Evolutionary conservation across 2,329 filamentous ascomycete genomes (phyloP).

Genomic region (Hypoxylon sp.): DNA sequence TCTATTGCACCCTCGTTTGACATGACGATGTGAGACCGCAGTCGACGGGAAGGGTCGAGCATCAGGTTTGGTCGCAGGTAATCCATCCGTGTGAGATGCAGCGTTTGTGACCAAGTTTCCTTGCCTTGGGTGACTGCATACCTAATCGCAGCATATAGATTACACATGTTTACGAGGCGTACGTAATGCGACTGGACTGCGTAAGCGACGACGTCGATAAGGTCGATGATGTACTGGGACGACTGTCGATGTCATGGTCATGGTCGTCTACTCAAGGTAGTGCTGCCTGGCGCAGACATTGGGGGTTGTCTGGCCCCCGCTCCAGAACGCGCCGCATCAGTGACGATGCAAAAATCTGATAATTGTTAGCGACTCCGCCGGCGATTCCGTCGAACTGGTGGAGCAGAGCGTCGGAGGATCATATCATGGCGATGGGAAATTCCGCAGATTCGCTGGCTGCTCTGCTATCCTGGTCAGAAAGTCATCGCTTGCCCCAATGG

Average conservation of each 20-base stretch:
- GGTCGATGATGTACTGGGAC: too few relatives aligned
- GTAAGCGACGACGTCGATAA: slow-evolving; percentile 34
- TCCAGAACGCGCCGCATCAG: slow-evolving; percentile 28
- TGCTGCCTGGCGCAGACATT: slow-evolving; percentile 31
- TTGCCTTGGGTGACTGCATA: slow-evolving; percentile 1
- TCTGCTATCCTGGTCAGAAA: slow-evolving; percentile 25
- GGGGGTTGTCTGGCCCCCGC: slow-evolving; percentile 14
- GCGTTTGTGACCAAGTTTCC: not conserved
- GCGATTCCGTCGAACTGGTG: slow-evolving; percentile 38
- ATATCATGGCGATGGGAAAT: slow-evolving; percentile 23
- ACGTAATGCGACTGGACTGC: slow-evolving; percentile 23
- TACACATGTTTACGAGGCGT: slow-evolving; percentile 13
- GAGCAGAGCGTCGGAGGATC: slow-evolving; percentile 24
- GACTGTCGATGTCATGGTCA: slow-evolving; percentile 9
- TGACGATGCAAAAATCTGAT: slow-evolving; percentile 28
- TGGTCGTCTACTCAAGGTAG: slow-evolving; percentile 20
- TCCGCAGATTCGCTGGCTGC: slow-evolving; percentile 18
- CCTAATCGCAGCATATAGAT: slow-evolving; percentile 8
- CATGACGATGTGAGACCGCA: not conserved
- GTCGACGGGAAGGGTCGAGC: not conserved
- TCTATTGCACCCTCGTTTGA: not conserved
- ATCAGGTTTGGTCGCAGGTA: not conserved
- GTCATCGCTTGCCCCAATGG: slow-evolving; percentile 25
- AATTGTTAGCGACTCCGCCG: slow-evolving; percentile 43
- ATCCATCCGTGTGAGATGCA: not conserved